phyloP scores from a whole-genome alignment of 805 yeast species.

The Schizosaccharomyces cryophilus region DNA sequence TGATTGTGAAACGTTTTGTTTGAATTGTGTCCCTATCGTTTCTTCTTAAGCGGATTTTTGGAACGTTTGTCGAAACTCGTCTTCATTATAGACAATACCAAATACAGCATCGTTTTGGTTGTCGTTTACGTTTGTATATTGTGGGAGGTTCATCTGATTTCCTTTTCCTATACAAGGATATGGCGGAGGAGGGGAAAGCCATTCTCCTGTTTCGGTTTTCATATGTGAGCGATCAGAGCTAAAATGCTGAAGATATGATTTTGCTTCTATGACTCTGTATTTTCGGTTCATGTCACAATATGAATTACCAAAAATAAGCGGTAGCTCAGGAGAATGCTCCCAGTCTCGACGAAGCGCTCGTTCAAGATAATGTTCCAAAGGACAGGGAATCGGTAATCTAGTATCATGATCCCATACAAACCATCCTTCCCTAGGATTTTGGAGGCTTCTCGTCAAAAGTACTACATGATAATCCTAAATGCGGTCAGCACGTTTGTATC shows the following conservation, averaged over 20 bases:
- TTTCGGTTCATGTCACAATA: too few species aligned
- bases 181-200: background rate
- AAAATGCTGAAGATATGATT: background rate
- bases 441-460: background rate
- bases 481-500: background rate
- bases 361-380: background rate
- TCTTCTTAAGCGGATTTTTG: too few species aligned
- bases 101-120: background rate
- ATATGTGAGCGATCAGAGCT: background rate
- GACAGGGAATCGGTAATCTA: background rate
- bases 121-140: background rate
- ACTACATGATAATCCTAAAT: background rate
- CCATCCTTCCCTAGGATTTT: background rate
- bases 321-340: too few species aligned
- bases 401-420: background rate
- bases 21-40: too few species aligned
- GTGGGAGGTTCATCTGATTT: background rate
- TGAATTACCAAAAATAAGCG: too few species aligned
- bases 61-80: too few species aligned
- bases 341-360: background rate
- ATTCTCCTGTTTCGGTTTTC: background rate
- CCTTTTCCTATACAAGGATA: background rate
- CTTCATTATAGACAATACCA: background rate
- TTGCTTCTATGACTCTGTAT: background rate
- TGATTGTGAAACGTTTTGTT: too few species aligned